Conservation (phyloP, 176 grass and related monocot genomes). For the Bothriochloa decipiens region DNA sequence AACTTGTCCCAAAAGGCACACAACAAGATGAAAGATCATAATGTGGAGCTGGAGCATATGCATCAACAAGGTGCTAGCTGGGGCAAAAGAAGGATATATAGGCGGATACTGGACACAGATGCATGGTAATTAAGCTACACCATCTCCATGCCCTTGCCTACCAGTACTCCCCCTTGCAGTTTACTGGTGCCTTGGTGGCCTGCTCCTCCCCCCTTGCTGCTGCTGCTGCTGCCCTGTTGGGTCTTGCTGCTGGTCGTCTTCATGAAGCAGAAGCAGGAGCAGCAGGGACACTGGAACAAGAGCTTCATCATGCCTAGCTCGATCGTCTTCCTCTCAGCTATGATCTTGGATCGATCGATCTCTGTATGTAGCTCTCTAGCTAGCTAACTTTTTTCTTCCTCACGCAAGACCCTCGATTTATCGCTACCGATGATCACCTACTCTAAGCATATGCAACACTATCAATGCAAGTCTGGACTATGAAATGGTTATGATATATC, state of each 20-base stretch:
- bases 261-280: conserved; percentile 82
- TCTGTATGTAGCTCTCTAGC: background rate
- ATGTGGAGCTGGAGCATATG: background rate
- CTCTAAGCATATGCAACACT: too few species aligned
- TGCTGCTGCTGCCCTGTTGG: background rate
- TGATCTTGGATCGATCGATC: background rate
- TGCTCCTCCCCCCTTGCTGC: background rate
- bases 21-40: background rate
- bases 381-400: background rate
- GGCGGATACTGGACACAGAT: background rate
- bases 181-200: background rate
- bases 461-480: background rate
- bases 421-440: background rate
- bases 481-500: background rate
- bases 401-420: background rate
- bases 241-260: conserved; percentile 47
- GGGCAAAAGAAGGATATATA: background rate
- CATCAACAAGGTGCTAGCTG: background rate
- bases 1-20: background rate
- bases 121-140: background rate
- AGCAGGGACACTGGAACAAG: conserved; percentile 72
- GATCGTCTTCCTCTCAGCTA: background rate
- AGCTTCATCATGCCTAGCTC: conserved; percentile 55
- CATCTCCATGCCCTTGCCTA: background rate
- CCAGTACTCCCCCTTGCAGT: conserved; percentile 24